Conservation (phyloP, 2,329 filamentous ascomycete genomes). For the Neocucurbitaria cava region DNA sequence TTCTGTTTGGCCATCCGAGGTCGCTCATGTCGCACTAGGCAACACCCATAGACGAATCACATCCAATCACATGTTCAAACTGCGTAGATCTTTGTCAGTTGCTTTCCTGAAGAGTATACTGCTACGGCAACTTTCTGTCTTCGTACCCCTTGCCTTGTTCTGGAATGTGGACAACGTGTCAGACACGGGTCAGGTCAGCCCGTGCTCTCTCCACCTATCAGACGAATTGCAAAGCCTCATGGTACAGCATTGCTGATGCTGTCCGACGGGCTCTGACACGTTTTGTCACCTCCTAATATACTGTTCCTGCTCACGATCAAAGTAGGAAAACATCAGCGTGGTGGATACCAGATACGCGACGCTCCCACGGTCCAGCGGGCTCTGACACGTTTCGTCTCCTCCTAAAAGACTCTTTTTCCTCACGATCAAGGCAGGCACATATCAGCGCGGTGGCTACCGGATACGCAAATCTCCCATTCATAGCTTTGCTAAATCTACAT, state of each 20-base stretch:
- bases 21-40: conserved; percentile 13
- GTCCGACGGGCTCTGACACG: too few relatives aligned
- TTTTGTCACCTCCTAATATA: too few relatives aligned
- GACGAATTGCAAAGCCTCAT: not conserved
- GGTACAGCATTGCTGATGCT: not conserved
- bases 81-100: not conserved
- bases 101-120: not conserved
- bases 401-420: too few relatives aligned
- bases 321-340: too few relatives aligned
- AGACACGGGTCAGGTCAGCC: conserved; percentile 1
- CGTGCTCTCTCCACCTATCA: not conserved
- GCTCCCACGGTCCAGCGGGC: too few relatives aligned
- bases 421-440: not conserved
- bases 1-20: not conserved
- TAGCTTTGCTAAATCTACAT: not conserved
- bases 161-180: conserved; percentile 25
- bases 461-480: not conserved
- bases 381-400: too few relatives aligned
- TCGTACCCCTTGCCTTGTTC: conserved; percentile 8
- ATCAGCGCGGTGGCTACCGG: not conserved
- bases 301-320: too few relatives aligned
- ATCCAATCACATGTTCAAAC: conserved; percentile 14
- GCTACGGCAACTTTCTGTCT: not conserved
- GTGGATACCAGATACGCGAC: too few relatives aligned
- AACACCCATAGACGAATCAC: conserved; percentile 13